Evolutionary conservation across 352 stramenopile genomes (phyloP).

Genomic region (Plasmopara muralis): DNA sequence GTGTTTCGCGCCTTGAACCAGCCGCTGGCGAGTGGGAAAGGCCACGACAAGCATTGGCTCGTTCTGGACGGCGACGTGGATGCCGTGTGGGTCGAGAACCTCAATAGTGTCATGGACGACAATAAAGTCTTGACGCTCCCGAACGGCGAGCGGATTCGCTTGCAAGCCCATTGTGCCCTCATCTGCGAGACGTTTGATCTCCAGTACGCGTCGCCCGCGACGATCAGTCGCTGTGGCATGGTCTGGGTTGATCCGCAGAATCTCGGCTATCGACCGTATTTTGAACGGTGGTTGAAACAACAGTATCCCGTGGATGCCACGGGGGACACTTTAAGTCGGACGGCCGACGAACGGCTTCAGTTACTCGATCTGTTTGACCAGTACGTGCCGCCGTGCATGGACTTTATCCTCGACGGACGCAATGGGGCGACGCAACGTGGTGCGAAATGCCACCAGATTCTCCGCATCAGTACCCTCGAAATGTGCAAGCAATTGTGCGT

Average conservation of each 20-base stretch:
- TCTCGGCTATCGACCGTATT: slow-evolving; percentile 92
- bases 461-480: slow-evolving; percentile 91
- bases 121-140: slow-evolving; percentile 94
- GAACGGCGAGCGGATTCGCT: slow-evolving; percentile 92
- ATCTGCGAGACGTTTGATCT: slow-evolving; percentile 95
- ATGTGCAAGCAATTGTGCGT: slow-evolving; percentile 95
- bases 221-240: slow-evolving; percentile 94
- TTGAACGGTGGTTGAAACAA: slow-evolving; percentile 91
- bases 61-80: slow-evolving; percentile 96
- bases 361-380: slow-evolving; percentile 88
- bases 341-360: not conserved
- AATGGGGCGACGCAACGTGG: slow-evolving; percentile 84
- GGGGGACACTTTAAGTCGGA: not conserved
- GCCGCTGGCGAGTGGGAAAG: slow-evolving; percentile 79
- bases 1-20: slow-evolving; percentile 93
- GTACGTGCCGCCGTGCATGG: slow-evolving; percentile 87
- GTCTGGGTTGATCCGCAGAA: slow-evolving; percentile 97
- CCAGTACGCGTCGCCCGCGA: slow-evolving; percentile 92
- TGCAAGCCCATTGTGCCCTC: slow-evolving; percentile 90
- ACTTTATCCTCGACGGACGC: slow-evolving; percentile 91
- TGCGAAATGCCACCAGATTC: slow-evolving; percentile 88
- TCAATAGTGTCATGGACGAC: slow-evolving; percentile 98
- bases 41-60: slow-evolving; percentile 93
- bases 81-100: slow-evolving; percentile 96
- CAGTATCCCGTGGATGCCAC: slow-evolving; percentile 49